Base-by-base conservation (phyloP, 2,329 filamentous ascomycete species). In the Penicillium sp. region DNA sequence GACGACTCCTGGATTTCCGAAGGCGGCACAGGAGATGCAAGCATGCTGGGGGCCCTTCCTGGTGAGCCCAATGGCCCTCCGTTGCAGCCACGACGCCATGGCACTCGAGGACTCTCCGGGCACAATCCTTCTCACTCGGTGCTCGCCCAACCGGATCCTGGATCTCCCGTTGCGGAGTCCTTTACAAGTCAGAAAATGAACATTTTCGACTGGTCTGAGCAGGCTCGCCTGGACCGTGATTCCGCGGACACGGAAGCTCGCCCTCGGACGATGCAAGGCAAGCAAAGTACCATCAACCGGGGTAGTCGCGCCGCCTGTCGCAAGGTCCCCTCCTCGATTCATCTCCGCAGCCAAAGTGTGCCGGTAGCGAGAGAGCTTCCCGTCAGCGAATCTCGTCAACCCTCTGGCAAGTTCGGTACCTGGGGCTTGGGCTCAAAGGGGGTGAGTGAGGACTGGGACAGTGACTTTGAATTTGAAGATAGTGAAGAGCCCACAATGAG, bases 361-460 rank as follows among this genome's bases (percentile, higher is more conserved):
- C 82, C 82, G 9, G 76, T 81, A 12, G 56, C 80, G 65, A 57
- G 80, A 74, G 69, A 75, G 61, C 53, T 70, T 65, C 56, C 74
- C 69, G 62, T 73, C 68, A 68, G 70, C 61, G 66, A 78, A 64
- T 55, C 74, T 66, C 54, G 75, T 68, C 64, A 80, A 67, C 58
- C 79, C 67, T 70, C 69, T 24, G 65, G 68, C 58, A 84, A 84
- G 59, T 84, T 83, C 59, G 80, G 80, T 36, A 83, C 82, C 3
- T 84, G 82, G 81, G 79, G 80, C n/a, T 70, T 84, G 28, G 81
- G 82, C 13, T 82, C 76, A 63, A 84, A 85, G 59, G 81, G 77
- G 40, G 80, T 82, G 24, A 84, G 78, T 25, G 82, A 85, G 61
- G 82, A 85, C 60, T 85, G 82, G 82, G 82, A 84, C 58, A 81